phyloP scores from a whole-genome alignment of 192 early-diverging fungal species.

The Phycomyces nitens region DNA sequence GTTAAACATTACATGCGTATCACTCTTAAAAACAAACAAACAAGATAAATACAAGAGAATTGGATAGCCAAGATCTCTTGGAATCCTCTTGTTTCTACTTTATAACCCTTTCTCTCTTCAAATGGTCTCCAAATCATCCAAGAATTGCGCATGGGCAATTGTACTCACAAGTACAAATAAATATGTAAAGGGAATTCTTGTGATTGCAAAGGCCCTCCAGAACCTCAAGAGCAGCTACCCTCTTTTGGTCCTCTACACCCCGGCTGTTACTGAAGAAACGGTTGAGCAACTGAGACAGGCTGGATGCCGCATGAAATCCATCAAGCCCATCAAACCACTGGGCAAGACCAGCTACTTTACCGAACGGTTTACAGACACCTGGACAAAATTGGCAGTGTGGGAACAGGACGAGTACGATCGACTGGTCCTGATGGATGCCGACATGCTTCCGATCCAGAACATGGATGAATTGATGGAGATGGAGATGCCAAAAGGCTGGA shows the following conservation, averaged over 20 bases:
- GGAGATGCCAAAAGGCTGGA: constrained; percentile 22
- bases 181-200: constrained; percentile 19
- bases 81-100: too few relatives aligned
- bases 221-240: constrained; percentile 21
- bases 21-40: too few relatives aligned
- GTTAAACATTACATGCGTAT: too few relatives aligned
- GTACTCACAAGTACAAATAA: constrained; percentile 18
- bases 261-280: neutral
- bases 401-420: constrained; percentile 50
- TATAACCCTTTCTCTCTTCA: neutral
- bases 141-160: constrained; percentile 21
- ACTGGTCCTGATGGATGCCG: constrained; percentile 67
- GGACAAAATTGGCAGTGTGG: constrained; percentile 71
- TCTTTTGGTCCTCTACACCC: constrained; percentile 32
- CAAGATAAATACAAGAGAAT: too few relatives aligned
- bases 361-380: constrained; percentile 31
- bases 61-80: too few relatives aligned
- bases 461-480: constrained; percentile 65
- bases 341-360: constrained; percentile 15
- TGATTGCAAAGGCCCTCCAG: constrained; percentile 7
- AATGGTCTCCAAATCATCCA: neutral
- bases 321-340: constrained; percentile 22
- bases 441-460: constrained; percentile 59
- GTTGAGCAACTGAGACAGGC: constrained; percentile 3
- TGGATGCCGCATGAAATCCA: constrained; percentile 15